Conservation (phyloP, 2,329 filamentous ascomycete species). For the Cyclaneusma minus region DNA sequence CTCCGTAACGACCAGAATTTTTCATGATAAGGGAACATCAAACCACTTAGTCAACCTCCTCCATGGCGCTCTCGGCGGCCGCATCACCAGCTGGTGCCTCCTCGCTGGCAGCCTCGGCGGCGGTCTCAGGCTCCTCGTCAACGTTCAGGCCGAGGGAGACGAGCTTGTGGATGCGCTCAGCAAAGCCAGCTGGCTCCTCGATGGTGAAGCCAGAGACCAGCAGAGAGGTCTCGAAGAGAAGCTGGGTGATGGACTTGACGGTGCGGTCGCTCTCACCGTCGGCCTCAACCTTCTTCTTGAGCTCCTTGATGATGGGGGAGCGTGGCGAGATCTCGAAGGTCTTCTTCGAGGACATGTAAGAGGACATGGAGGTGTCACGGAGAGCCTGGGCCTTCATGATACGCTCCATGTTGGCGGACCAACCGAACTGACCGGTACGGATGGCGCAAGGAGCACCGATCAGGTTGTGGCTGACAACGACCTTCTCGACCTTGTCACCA, state of each 20-base stretch:
- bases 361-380: conserved; percentile 98
- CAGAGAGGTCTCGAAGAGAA: conserved; percentile 97
- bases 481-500: conserved; percentile 99
- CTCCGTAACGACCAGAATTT: conserved; percentile 4
- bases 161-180: conserved; percentile 99
- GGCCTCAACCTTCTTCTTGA: conserved; percentile 97
- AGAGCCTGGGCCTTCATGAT: conserved; percentile 99
- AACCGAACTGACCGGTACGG: conserved; percentile 98
- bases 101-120: conserved; percentile 42
- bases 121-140: conserved; percentile 76
- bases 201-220: conserved; percentile 99
- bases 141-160: conserved; percentile 96
- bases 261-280: conserved; percentile 98
- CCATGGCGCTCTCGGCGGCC: conserved; percentile 70
- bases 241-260: conserved; percentile 97
- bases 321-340: conserved; percentile 99
- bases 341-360: conserved; percentile 99
- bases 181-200: conserved; percentile 93
- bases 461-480: conserved; percentile 97
- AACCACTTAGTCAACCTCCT: conserved; percentile 92
- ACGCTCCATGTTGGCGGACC: conserved; percentile 99
- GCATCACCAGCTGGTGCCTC: conserved; percentile 42
- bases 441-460: conserved; percentile 90
- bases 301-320: conserved; percentile 94
- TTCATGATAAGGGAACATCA: too few relatives aligned